Conservation (phyloP, 768 basidiomycete species). For the Candolleomyces efflorescens region DNA sequence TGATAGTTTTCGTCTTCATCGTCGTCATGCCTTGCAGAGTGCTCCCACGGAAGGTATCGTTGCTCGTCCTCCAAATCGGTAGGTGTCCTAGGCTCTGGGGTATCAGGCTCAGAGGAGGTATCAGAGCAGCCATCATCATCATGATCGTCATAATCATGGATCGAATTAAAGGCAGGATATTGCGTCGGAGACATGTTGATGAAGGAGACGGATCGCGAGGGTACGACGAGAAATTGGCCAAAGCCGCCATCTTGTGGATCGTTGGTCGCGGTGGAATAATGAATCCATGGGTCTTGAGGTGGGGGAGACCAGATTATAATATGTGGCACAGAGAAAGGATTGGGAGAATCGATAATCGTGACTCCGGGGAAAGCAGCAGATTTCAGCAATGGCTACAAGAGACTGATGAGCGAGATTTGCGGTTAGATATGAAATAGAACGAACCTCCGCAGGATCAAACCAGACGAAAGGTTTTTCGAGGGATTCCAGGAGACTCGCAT, state of each 20-base stretch:
- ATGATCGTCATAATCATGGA: constrained; percentile 13
- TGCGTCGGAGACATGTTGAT: constrained; percentile 16
- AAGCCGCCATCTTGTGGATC: constrained; percentile 32
- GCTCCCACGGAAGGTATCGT: constrained; percentile 12
- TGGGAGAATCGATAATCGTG: constrained; percentile 38
- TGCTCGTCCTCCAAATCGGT: constrained; percentile 15
- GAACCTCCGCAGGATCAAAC: constrained; percentile 51
- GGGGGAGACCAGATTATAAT: constrained; percentile 39
- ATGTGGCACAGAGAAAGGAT: constrained; percentile 40
- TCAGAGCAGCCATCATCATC: constrained; percentile 15
- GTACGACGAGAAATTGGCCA: constrained; percentile 30
- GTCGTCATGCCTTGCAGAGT: constrained; percentile 4
- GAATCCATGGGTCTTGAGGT: constrained; percentile 35
- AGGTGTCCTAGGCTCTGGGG: constrained; percentile 19
- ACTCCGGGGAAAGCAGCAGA: constrained; percentile 19
- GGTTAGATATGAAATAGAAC: constrained; percentile 19
- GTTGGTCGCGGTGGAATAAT: constrained; percentile 30
- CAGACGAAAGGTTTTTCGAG: constrained; percentile 41
- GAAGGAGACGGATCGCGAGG: constrained; percentile 18
- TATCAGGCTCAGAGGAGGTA: constrained; percentile 12
- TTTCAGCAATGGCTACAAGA: constrained; percentile 5
- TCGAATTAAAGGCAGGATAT: constrained; percentile 9
- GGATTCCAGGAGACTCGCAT: constrained; percentile 20
- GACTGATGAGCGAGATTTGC: constrained; percentile 9
- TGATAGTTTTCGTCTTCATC: constrained; percentile 18